These are phyloP conservation scores for Seiridium cupressi DNA, from an alignment of 2,329 filamentous ascomycete genomes.

Conservation along the genomic window DNA sequence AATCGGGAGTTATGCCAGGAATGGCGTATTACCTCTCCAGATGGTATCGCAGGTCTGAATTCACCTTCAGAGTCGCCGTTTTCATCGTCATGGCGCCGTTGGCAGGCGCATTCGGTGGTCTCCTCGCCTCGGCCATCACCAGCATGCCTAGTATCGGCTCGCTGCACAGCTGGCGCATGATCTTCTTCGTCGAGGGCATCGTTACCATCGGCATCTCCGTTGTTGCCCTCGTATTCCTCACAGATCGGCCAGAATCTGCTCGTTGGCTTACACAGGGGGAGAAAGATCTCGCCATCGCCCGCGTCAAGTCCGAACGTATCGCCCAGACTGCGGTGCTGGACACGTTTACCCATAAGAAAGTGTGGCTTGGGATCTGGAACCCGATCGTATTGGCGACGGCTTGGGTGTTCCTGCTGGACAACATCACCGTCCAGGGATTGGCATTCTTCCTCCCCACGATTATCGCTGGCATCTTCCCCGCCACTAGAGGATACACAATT, in stretches of 20 bases:
- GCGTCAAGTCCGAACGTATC: conserved; percentile 67
- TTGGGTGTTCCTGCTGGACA: conserved; percentile 25
- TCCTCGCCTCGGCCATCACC: conserved; percentile 64
- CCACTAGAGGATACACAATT: conserved; percentile 36
- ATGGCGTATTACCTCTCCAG: conserved; percentile 72
- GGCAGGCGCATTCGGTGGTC: conserved; percentile 69
- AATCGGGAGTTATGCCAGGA: conserved; percentile 72
- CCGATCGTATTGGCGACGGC: conserved; percentile 43
- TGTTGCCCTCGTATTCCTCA: conserved; percentile 62
- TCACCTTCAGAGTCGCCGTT: conserved; percentile 64
- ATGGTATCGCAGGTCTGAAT: conserved; percentile 69
- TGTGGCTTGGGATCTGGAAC: conserved; percentile 60
- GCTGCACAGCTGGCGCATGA: conserved; percentile 26
- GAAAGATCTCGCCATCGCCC: conserved; percentile 63
- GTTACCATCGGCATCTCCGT: conserved; percentile 52
- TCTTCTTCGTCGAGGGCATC: conserved; percentile 44
- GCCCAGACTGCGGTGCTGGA: conserved; percentile 63
- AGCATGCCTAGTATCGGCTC: conserved; percentile 51
- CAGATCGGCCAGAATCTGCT: conserved; percentile 67
- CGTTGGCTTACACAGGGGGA: conserved; percentile 65
- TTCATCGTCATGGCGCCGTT: conserved; percentile 72
- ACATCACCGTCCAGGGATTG: conserved; percentile 67
- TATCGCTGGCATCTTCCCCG: conserved; percentile 65
- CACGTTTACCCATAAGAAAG: conserved; percentile 57
- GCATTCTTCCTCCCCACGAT: conserved; percentile 72